Evolutionary conservation across 768 basidiomycete genomes (phyloP), one percentile per base, ranked within the genome.

Genomic region (Boletus tomentosulus): DNA sequence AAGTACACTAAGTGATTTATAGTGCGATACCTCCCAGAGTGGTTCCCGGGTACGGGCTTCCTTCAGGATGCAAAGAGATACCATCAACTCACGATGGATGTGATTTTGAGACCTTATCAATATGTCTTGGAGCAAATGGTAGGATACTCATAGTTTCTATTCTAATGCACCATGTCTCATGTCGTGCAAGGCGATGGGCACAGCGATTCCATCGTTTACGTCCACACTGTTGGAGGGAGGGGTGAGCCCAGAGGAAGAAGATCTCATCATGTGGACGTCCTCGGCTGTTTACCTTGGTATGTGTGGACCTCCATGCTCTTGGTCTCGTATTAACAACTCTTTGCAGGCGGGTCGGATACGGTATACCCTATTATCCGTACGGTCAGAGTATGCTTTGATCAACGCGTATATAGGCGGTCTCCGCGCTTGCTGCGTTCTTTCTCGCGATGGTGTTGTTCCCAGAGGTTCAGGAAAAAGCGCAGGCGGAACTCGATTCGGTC

Each of bases 51-150:
- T 1, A 64, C 65, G 1, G 61, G 65, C 1, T 76, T 76, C 60
- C 61, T 70, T 42, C 61, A 58, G 6, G 53, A 63, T 28, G 73
- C 71, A 3, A 64, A 63, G 37, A 51, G 50, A 39, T 68, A 69
- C 58, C 43, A 44, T 4, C 24, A 28, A 3, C 3, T 72, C 2
- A 67, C 77, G 2, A 58, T 65, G 3, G 66, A 71, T 8, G 74
- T 79, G 66, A 65, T 77, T 4, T 71, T 75, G 22, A 65, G 64
- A 6, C 82, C 84, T 0, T 80, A 71, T 43, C 60, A 69, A 7
- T 77, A 70, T 46, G 76, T 76, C 5, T 71, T 74, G 37, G 59
- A 77, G 19, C 75, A 79, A 55, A 76, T 83, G 65, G 82, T 82
- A 53, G 6, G 60, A 19, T 11, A 0, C 0, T 35, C n/a, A 19